phyloP scores from a whole-genome alignment of 352 stramenopile species.

The Saprolegnia parasitica region DNA sequence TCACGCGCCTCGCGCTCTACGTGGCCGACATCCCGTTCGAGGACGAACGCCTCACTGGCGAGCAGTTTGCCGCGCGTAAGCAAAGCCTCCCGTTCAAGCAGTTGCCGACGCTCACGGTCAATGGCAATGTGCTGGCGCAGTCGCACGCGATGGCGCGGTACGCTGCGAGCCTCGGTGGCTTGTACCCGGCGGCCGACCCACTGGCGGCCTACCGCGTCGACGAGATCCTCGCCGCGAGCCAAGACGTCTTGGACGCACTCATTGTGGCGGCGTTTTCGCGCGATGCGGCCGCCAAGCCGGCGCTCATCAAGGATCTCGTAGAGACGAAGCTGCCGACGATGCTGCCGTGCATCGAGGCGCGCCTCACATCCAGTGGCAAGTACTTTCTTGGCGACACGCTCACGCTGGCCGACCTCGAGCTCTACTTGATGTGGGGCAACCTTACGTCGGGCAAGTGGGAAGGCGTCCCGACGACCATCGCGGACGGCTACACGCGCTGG shows the following conservation, averaged over 20 bases:
- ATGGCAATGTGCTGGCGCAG: constrained; percentile 46
- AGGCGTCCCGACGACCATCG: constrained; percentile 5
- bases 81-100: constrained; percentile 36
- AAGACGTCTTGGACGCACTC: constrained; percentile 19
- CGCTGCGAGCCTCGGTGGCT: constrained; percentile 34
- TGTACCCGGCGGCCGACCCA: constrained; percentile 37
- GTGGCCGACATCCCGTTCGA: constrained; percentile 47
- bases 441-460: constrained; percentile 13
- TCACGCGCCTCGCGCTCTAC: constrained; percentile 45
- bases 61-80: constrained; percentile 35
- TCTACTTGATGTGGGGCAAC: constrained; percentile 34
- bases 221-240: constrained; percentile 32
- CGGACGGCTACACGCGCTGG: constrained; percentile 4
- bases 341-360: constrained; percentile 39
- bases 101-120: constrained; percentile 46
- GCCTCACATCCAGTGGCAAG: constrained; percentile 30
- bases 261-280: constrained; percentile 29
- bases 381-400: constrained; percentile 36
- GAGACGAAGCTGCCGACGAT: constrained; percentile 40
- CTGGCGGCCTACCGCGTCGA: constrained; percentile 33
- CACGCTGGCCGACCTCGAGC: constrained; percentile 47
- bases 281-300: constrained; percentile 33
- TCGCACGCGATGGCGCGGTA: constrained; percentile 42
- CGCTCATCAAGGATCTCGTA: constrained; percentile 31
- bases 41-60: constrained; percentile 42